Evolutionary conservation across 495 filamentous ascomycete species (phyloP), one percentile per base, ranked within the genome.

Genomic region (Lepraria neglecta): DNA sequence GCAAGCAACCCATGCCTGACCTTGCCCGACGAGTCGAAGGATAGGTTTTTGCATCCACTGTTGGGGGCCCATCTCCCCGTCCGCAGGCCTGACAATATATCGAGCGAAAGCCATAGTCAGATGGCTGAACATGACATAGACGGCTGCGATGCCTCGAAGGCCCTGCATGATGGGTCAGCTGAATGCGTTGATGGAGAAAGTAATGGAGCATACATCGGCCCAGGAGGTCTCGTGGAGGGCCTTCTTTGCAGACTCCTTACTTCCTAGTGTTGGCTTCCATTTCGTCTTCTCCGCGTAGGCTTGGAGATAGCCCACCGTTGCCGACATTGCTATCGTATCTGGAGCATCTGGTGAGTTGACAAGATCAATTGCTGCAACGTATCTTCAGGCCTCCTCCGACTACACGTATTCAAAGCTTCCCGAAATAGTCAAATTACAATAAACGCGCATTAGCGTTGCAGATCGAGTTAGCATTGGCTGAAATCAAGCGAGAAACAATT

Each of bases 101-200:
- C 72, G 74, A 68, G 80, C 74, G 65, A 78, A 83, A 60, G 77
- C 74, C 56, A 80, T 71, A 11, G 76, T 75, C 30, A 83, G 74
- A 64, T 84, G 81, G 46, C 79, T 83, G 42, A 78, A 65, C 47
- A 83, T 77, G 19, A 84, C 80, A 24, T 79, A 71, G 57, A 81
- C 69, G 11, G 81, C 82, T 7, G 79, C 80, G 31, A 83, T 67
- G 56, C 81, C 81, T 43, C 81, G 73, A 11, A 84, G 74, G 58
- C 81, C 81, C 80, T 82, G 61, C 54, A 31, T 33, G 9, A 12
- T 44, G 40, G 27, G 27, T 65, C 30, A 61, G 59, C 43, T 58
- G n/a, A 31, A 52, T n/a, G 28, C 30, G 6, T 64, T 50, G 54
- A 15, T 52, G 58, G 30, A 33, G 46, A 43, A 54, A 2, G n/a